These are phyloP conservation scores for Exophiala aquamarina DNA, from an alignment of 2,329 filamentous ascomycete species.

Conservation along the genomic window DNA sequence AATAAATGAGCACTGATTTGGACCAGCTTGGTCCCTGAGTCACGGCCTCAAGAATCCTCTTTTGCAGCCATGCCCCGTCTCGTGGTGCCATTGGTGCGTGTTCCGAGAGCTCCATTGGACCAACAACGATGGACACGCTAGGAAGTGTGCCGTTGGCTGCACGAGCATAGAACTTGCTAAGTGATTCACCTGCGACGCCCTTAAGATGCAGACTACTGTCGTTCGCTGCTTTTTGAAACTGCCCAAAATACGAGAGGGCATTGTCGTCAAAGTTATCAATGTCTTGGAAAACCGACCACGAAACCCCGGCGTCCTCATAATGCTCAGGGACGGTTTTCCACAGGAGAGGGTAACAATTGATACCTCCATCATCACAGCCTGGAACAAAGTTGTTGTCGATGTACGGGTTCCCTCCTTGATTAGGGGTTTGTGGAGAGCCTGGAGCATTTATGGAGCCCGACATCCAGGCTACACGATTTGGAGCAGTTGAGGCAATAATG, in stretches of 20 bases:
- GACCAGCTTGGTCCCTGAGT: no score
- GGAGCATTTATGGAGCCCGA: conserved; percentile 55
- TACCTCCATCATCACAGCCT: no score
- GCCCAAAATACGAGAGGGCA: conserved; percentile 54
- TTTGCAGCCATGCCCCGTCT: conserved; percentile 58
- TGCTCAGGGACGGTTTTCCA: no score
- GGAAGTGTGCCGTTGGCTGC: conserved; percentile 54
- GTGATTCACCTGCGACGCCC: conserved; percentile 48
- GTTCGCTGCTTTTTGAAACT: conserved; percentile 48
- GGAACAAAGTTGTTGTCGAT: conserved; percentile 55
- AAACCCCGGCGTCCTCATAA: conserved; percentile 50
- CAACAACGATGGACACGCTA: conserved; percentile 52
- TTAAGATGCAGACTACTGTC: conserved; percentile 45
- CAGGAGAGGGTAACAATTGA: no score
- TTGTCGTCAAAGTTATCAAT: conserved; percentile 57
- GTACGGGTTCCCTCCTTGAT: conserved; percentile 48
- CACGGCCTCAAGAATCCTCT: no score
- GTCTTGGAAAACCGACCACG: conserved; percentile 54
- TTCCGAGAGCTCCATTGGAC: conserved; percentile 53
- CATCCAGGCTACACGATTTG: conserved; percentile 53
- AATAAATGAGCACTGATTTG: no score
- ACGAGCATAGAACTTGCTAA: conserved; percentile 51
- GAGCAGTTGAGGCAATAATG: conserved; percentile 53
- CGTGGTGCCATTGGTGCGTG: conserved; percentile 54
- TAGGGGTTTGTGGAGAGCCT: conserved; percentile 43